phyloP scores from a whole-genome alignment of 495 filamentous ascomycete species.

The Haplographium delicatum region DNA sequence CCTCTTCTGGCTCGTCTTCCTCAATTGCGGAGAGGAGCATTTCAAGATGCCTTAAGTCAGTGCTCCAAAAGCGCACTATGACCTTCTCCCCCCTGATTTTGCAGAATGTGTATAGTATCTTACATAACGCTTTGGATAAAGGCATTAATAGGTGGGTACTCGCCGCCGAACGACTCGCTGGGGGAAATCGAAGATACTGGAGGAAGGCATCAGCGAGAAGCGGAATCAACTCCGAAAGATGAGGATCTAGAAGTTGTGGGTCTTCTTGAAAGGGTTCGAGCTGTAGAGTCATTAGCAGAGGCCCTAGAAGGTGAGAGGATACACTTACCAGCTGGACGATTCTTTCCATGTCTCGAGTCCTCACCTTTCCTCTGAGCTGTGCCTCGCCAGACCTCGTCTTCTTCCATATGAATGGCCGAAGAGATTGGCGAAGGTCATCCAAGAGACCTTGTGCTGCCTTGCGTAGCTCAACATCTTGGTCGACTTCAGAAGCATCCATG shows the following conservation, averaged over 20 bases:
- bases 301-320: background rate
- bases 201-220: slow-evolving; percentile 69
- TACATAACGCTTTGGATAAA: slow-evolving; percentile 65
- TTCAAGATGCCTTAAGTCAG: slow-evolving; percentile 80
- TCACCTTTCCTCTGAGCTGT: slow-evolving; percentile 36
- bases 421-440: slow-evolving; percentile 54
- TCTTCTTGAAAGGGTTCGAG: slow-evolving; percentile 94
- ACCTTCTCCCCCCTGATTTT: slow-evolving; percentile 94
- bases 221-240: slow-evolving; percentile 69
- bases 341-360: slow-evolving; percentile 38
- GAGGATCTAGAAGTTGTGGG: slow-evolving; percentile 89
- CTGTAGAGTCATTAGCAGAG: slow-evolving; percentile 34
- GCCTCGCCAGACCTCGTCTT: slow-evolving; percentile 24
- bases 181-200: slow-evolving; percentile 45
- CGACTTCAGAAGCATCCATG: slow-evolving; percentile 44
- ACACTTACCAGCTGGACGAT: slow-evolving; percentile 40
- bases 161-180: slow-evolving; percentile 26
- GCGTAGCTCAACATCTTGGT: slow-evolving; percentile 64
- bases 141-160: slow-evolving; percentile 46
- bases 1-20: slow-evolving; percentile 18
- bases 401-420: slow-evolving; percentile 46
- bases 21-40: slow-evolving; percentile 65
- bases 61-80: slow-evolving; percentile 80
- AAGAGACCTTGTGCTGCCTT: slow-evolving; percentile 64
- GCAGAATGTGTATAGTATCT: slow-evolving; percentile 82